Base-by-base conservation (phyloP, 352 stramenopile species). In the Elongisporangium anandrum region DNA sequence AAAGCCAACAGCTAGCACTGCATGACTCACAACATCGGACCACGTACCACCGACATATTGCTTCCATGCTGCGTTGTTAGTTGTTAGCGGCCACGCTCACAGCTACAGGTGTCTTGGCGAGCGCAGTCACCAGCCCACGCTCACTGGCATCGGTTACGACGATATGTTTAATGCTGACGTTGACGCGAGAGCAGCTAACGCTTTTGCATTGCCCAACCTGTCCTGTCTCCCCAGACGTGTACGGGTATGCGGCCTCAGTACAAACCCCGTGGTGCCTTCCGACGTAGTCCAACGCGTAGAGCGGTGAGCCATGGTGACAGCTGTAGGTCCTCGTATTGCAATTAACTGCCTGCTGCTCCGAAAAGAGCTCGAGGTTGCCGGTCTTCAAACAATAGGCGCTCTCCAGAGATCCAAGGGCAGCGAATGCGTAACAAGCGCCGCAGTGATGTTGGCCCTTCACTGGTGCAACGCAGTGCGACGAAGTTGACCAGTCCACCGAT, bases 361-460 rank as follows among this genome's bases (percentile, higher is more conserved):
- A 97, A 8, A 98, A 81, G 60, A 87, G 72, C 22, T 85, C 79
- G 2, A 98, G 69, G 10, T 73, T 59, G 6, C 81, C 92, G 38
- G 76, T 71, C 24, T 34, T 34, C 15, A 98, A 72, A 22, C 88
- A 96, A 61, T 97, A 76, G 5, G 88, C 92, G 24, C 85, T 96
- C 69, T 99, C 95, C 2, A 98, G 74, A 15, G 85, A 87, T 26
- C 92, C 94, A 1, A 97, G 81, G 1, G 94, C 90, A 2, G 95
- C 97, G 72, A 99, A 99, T 0, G 94, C 93, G 96, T 97, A 99
- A 79, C 97, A 99, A 17, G 91, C 97, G 39, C 97, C 97, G 69
- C 97, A 99, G 9, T 88, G 60, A 8, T 92, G 97, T 73, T 99
- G 97, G 72, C 99, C 95, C 68, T 99, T 98, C 20, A 99, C 67